Conservation (phyloP, 371 early-diverging fungal genomes). For the Zychaea mexicana region DNA sequence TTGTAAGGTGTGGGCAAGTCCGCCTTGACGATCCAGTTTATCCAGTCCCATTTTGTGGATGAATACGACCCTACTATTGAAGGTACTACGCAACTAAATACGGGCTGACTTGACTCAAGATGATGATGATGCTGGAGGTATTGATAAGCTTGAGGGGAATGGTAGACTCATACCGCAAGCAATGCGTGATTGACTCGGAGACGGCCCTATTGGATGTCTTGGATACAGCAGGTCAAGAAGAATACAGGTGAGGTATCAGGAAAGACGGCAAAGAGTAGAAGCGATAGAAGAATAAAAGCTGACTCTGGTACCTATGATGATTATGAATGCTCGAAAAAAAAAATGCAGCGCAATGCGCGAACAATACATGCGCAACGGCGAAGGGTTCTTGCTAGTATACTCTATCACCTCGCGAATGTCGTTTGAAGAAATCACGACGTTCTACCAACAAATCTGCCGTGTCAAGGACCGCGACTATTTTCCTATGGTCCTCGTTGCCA, state of each 20-base stretch:
- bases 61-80: conserved; percentile 96
- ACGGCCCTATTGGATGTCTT: conserved; percentile 86
- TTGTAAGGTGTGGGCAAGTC: conserved; percentile 84
- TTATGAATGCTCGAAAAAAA: neutral
- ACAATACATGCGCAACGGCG: conserved; percentile 81
- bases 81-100: too few relatives aligned
- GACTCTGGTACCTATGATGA: too few relatives aligned
- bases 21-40: conserved; percentile 89
- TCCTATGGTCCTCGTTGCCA: conserved; percentile 91
- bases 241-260: conserved; percentile 61
- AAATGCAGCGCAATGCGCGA: conserved; percentile 67
- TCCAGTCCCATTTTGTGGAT: conserved; percentile 88
- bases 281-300: too few relatives aligned
- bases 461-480: conserved; percentile 83
- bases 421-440: conserved; percentile 80
- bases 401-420: conserved; percentile 76
- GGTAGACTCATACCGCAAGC: conserved; percentile 89
- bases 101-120: too few relatives aligned
- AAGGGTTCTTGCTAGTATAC: conserved; percentile 50
- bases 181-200: conserved; percentile 83
- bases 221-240: conserved; percentile 95
- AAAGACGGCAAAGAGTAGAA: neutral
- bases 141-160: too few relatives aligned
- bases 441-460: conserved; percentile 78
- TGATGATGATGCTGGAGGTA: too few relatives aligned